These are phyloP conservation scores for Ligustrum vulgare DNA, from an alignment of 257 asterid species.

Conservation along the genomic window DNA sequence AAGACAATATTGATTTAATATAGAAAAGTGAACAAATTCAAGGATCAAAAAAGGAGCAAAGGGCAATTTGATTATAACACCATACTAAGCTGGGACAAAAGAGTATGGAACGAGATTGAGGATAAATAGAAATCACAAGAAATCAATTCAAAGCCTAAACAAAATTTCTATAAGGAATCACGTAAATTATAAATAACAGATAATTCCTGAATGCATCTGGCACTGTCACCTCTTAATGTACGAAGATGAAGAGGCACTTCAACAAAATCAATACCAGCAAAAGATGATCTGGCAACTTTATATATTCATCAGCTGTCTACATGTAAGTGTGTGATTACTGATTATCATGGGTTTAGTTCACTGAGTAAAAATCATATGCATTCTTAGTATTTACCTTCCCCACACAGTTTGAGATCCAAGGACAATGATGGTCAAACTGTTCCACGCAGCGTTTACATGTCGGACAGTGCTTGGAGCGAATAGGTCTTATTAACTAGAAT, in stretches of 20 bases:
- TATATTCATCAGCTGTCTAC: not conserved
- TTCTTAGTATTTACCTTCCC: slow-evolving; percentile 64
- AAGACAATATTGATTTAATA: slow-evolving; percentile 10
- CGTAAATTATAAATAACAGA: not conserved
- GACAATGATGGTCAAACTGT: slow-evolving; percentile 99
- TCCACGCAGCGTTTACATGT: slow-evolving; percentile 90
- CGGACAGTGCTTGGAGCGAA: slow-evolving; percentile 97
- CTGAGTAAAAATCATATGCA: not conserved
- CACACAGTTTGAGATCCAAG: slow-evolving; percentile 98
- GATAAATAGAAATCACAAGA: not conserved
- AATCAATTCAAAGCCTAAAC: not conserved
- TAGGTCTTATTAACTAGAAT: slow-evolving; percentile 82
- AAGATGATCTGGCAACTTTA: not conserved
- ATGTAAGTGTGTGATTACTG: slow-evolving; percentile 13
- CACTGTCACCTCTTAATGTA: slow-evolving; percentile 7
- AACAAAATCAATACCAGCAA: slow-evolving; percentile 3
- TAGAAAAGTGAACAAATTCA: not conserved
- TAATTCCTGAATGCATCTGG: not conserved
- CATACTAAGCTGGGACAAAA: not conserved
- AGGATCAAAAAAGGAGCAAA: not conserved
- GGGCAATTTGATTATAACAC: not conserved
- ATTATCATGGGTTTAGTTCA: slow-evolving; percentile 4
- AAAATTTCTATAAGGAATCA: not conserved
- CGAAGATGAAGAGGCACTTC: slow-evolving; percentile 16
- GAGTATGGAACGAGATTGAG: not conserved